These are phyloP conservation scores for Calocera cornea DNA, from an alignment of 768 basidiomycete species.

Conservation along the genomic window DNA sequence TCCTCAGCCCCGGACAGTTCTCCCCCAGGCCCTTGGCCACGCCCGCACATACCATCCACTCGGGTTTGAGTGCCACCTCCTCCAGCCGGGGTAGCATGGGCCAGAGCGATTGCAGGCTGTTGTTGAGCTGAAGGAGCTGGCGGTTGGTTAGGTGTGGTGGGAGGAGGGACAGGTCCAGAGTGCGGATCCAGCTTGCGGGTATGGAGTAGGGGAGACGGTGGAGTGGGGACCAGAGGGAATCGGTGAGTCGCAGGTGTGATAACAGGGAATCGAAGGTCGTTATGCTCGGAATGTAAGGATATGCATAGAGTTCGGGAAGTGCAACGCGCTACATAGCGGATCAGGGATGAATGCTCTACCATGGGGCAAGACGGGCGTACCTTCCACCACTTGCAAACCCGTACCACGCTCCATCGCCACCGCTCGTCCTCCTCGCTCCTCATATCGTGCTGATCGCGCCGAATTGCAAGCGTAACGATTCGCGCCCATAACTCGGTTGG, in stretches of 20 bases:
- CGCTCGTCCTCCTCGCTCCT: neutral
- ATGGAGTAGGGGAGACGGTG: conserved; percentile 74
- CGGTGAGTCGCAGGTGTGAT: conserved; percentile 38
- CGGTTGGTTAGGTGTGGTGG: conserved; percentile 40
- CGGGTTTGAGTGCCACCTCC: neutral
- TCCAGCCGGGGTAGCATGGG: neutral
- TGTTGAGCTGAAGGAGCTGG: neutral
- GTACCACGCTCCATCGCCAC: neutral
- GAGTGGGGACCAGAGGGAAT: conserved; percentile 77
- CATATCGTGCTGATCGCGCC: neutral
- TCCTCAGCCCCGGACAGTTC: conserved; percentile 4
- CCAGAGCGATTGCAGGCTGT: neutral
- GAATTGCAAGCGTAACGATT: neutral
- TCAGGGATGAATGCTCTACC: neutral
- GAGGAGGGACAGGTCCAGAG: conserved; percentile 48
- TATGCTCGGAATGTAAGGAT: neutral
- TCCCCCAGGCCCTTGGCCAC: conserved; percentile 30
- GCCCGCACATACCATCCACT: conserved; percentile 40
- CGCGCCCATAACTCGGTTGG: neutral
- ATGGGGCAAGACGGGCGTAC: neutral
- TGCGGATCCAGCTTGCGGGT: conserved; percentile 76
- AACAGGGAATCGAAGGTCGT: neutral
- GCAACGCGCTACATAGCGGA: neutral
- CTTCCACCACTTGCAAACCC: conserved; percentile 4
- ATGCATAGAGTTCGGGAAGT: neutral